Evolutionary conservation across 139 green algal genomes (phyloP).

Genomic region (Diplosphaera chodatii): DNA sequence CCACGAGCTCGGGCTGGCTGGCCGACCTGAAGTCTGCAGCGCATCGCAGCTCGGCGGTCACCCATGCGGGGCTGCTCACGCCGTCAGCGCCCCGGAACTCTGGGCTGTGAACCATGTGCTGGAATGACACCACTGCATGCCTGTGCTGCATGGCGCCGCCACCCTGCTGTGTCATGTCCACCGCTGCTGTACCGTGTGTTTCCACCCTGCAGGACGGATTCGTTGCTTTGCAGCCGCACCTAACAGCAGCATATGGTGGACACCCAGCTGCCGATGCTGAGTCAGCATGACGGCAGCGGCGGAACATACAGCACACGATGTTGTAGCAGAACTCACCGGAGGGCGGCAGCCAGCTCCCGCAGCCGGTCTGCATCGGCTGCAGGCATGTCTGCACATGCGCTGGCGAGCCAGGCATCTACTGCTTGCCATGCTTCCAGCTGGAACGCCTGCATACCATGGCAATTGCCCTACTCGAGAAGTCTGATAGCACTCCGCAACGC

Average conservation of each 20-base stretch:
- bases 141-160: not conserved
- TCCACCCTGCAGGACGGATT: conserved; percentile 1
- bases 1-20: not conserved
- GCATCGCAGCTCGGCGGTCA: not conserved
- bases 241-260: too few species aligned
- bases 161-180: not conserved
- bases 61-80: not conserved
- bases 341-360: not conserved
- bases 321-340: not conserved
- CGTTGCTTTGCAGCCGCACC: too few species aligned
- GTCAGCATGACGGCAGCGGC: too few species aligned
- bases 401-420: not conserved
- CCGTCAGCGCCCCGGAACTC: not conserved
- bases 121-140: not conserved
- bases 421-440: not conserved
- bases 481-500: too few species aligned
- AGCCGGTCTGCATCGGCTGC: not conserved
- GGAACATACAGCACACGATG: too few species aligned
- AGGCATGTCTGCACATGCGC: not conserved
- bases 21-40: not conserved
- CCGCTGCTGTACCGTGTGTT: not conserved
- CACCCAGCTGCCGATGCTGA: too few species aligned
- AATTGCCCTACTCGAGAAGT: too few species aligned
- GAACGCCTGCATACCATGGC: not conserved
- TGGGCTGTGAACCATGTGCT: not conserved